Evolutionary conservation across 768 basidiomycete species (phyloP).

Genomic region (Wakefieldia striispora): DNA sequence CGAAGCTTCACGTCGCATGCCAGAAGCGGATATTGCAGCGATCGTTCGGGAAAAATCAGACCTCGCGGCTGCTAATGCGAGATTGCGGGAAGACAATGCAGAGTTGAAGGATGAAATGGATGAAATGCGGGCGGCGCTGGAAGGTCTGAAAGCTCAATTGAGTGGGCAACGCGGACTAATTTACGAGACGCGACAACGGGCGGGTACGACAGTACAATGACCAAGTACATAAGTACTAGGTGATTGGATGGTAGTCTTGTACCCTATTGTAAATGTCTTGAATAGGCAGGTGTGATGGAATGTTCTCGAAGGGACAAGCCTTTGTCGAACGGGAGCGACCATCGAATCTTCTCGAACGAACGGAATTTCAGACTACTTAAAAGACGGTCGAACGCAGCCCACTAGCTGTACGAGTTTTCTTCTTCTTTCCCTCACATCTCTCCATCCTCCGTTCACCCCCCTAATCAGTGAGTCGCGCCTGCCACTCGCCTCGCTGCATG

Average conservation of each 20-base stretch:
- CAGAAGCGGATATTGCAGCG: slow-evolving; percentile 42
- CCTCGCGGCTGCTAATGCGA: slow-evolving; percentile 48
- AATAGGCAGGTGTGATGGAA: slow-evolving; percentile 35
- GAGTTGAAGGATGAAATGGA: slow-evolving; percentile 55
- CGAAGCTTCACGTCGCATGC: slow-evolving; percentile 34
- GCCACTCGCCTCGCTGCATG: neutral
- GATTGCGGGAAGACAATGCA: slow-evolving; percentile 57
- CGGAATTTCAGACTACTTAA: slow-evolving; percentile 35
- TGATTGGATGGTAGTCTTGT: neutral
- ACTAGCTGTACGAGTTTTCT: slow-evolving; percentile 2
- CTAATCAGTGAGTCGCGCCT: slow-evolving; percentile 14
- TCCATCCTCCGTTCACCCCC: slow-evolving; percentile 4
- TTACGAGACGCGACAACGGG: slow-evolving; percentile 47
- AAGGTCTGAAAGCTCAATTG: slow-evolving; percentile 57
- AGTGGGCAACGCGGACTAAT: slow-evolving; percentile 45
- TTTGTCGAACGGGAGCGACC: slow-evolving; percentile 1
- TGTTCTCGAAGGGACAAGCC: slow-evolving; percentile 30
- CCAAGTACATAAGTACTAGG: too few species aligned
- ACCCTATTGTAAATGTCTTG: slow-evolving; percentile 4
- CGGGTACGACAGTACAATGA: slow-evolving; percentile 15
- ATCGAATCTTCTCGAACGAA: slow-evolving; percentile 48
- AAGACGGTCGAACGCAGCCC: slow-evolving; percentile 24
- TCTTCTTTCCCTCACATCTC: slow-evolving; percentile 13
- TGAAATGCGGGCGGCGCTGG: slow-evolving; percentile 70
- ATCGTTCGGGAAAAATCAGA: slow-evolving; percentile 47